These are phyloP conservation scores for Microsporum canis DNA, from an alignment of 2,329 filamentous ascomycete genomes.

Conservation along the genomic window DNA sequence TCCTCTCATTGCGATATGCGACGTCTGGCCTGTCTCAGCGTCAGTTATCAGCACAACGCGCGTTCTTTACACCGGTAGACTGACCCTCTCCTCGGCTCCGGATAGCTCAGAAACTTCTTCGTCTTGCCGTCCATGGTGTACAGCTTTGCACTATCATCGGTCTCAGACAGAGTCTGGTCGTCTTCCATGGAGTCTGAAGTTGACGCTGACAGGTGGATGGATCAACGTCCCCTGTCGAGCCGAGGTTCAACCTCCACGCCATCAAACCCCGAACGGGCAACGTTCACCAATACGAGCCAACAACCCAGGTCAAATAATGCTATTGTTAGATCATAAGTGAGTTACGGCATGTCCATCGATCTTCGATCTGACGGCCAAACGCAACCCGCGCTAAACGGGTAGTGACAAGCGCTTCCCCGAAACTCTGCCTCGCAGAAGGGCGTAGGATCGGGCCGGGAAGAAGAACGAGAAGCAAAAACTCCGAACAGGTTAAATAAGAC, in stretches of 20 bases:
- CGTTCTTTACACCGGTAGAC: background rate
- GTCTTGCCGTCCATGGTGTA: background rate
- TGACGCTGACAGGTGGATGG: background rate
- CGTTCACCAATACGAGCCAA: too few species aligned
- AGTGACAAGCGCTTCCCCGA: too few species aligned
- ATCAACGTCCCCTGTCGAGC: too few species aligned
- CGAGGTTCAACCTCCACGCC: too few species aligned
- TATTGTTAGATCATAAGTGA: too few species aligned
- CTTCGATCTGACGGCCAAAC: too few species aligned
- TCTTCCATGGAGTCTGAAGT: background rate
- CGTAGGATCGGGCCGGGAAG: background rate
- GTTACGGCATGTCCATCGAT: too few species aligned
- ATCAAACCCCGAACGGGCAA: too few species aligned
- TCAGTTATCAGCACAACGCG: background rate
- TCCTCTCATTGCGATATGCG: constrained; percentile 30
- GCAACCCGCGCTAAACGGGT: too few species aligned
- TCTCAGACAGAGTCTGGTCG: background rate
- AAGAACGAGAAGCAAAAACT: background rate
- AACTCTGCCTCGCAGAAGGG: too few species aligned
- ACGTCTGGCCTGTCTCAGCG: constrained; percentile 12
- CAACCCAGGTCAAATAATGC: too few species aligned
- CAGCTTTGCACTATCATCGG: background rate
- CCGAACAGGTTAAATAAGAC: background rate
- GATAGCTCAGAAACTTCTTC: constrained; percentile 7
- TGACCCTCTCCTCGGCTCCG: constrained; percentile 7